Conservation (phyloP, 2,329 filamentous ascomycete genomes). For the Parastagonospora avenae region DNA sequence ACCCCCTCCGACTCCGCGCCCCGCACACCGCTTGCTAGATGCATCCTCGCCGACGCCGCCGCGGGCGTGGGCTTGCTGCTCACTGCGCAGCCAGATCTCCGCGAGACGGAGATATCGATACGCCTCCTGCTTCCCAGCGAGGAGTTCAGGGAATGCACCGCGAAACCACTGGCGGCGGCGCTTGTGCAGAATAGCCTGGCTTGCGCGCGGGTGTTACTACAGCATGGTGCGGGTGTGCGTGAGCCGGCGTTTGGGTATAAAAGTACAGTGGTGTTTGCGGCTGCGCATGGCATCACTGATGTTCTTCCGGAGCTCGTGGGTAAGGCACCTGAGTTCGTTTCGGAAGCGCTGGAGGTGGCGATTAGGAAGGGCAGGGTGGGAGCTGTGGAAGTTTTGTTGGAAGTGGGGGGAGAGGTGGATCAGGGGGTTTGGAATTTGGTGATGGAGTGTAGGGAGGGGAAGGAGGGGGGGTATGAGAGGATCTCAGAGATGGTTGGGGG, state of each 20-base stretch:
- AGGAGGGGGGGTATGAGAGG: background rate
- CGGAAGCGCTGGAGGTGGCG: background rate
- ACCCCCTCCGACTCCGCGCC: conserved; percentile 1
- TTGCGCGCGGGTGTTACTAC: background rate
- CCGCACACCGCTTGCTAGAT: background rate
- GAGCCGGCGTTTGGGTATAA: background rate
- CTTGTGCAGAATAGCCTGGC: background rate
- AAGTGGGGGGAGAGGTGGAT: background rate
- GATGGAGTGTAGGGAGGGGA: background rate
- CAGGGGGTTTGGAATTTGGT: background rate
- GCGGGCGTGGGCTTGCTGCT: background rate
- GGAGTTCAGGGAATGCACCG: background rate
- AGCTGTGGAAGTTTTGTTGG: background rate
- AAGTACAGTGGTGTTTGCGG: background rate
- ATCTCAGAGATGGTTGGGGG: too few relatives aligned
- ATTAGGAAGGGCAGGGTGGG: background rate
- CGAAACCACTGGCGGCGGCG: background rate
- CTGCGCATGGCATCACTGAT: background rate
- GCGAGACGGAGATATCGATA: background rate
- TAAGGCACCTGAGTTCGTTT: background rate
- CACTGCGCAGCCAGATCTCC: background rate
- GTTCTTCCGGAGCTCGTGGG: too few relatives aligned
- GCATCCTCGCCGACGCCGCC: background rate
- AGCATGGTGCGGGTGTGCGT: background rate
- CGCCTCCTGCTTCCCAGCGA: background rate